These are phyloP conservation scores for Gelatoporia subvermispora DNA, from an alignment of 768 basidiomycete species.

Conservation along the genomic window DNA sequence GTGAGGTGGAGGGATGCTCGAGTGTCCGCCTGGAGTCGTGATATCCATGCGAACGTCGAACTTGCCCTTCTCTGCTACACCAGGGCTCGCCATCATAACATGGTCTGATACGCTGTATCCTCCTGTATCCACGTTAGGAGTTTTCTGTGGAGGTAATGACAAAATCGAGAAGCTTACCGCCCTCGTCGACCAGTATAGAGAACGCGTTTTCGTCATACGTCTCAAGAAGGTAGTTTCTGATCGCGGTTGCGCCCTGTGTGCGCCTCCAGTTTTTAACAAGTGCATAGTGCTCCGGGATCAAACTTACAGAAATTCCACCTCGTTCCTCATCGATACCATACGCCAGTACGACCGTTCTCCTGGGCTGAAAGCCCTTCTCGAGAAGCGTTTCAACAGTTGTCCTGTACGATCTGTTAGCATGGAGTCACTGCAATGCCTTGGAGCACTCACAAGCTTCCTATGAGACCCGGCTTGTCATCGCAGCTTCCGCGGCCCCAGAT, in stretches of 20 bases:
- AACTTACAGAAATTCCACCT: conserved; percentile 19
- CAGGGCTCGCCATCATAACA: conserved; percentile 54
- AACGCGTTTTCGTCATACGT: conserved; percentile 69
- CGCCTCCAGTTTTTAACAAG: background rate
- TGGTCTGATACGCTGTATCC: conserved; percentile 41
- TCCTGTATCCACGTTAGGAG: conserved; percentile 32
- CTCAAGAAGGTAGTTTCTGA: conserved; percentile 44
- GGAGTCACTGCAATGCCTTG: background rate
- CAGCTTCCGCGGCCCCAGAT: conserved; percentile 32
- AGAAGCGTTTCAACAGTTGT: conserved; percentile 43
- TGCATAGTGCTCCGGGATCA: background rate
- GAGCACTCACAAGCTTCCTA: conserved; percentile 24
- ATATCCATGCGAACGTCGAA: conserved; percentile 60
- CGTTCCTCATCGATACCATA: conserved; percentile 51
- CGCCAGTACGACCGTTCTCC: conserved; percentile 34
- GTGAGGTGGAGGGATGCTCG: conserved; percentile 79
- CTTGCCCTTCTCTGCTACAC: conserved; percentile 72
- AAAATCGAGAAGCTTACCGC: conserved; percentile 49
- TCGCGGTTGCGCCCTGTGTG: conserved; percentile 47
- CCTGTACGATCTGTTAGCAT: conserved; percentile 9
- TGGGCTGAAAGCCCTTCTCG: conserved; percentile 40
- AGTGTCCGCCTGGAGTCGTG: conserved; percentile 74
- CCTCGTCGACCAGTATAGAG: conserved; percentile 85
- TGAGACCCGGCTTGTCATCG: conserved; percentile 31
- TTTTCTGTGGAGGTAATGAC: conserved; percentile 32